A percentile compares a stretch with the other conserved stretches of the same genome.
Conservation (phyloP, 805 yeast genomes). For the Hanseniaspora guilliermondii region DNA sequence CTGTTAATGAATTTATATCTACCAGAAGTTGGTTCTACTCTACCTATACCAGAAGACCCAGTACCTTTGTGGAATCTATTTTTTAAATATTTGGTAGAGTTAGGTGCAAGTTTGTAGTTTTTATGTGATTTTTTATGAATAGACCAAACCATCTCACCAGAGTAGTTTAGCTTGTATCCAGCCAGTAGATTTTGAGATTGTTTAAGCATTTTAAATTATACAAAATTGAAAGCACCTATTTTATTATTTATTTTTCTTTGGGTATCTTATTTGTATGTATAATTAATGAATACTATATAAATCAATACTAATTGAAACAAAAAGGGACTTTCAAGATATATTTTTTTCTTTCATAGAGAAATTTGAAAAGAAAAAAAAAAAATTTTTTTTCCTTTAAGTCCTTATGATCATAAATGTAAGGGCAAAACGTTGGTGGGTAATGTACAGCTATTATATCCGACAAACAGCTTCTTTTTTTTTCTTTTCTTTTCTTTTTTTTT, state of each 20-base stretch:
- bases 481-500: not conserved
- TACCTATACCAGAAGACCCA: conserved; percentile 85
- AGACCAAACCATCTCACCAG: conserved; percentile 13
- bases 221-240: not conserved
- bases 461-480: not conserved
- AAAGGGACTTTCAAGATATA: too few species aligned
- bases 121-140: conserved; percentile 10
- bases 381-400: too few species aligned
- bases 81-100: conserved; percentile 89
- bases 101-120: conserved; percentile 28
- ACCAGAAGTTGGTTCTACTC: conserved; percentile 45
- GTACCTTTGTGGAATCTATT: conserved; percentile 94
- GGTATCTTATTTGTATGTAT: too few species aligned
- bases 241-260: not conserved
- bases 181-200: conserved; percentile 5
- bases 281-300: too few species aligned
- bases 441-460: conserved; percentile 2
- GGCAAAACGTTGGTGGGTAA: too few species aligned
- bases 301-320: too few species aligned
- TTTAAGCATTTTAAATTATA: conserved; percentile 1
- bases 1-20: conserved; percentile 67
- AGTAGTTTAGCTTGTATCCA: conserved; percentile 10
- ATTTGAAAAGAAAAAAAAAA: not conserved
- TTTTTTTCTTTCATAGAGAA: too few species aligned
- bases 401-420: too few species aligned